These are phyloP conservation scores for Entophlyctis helioformis DNA, from an alignment of 192 early-diverging fungal genomes.

Conservation along the genomic window DNA sequence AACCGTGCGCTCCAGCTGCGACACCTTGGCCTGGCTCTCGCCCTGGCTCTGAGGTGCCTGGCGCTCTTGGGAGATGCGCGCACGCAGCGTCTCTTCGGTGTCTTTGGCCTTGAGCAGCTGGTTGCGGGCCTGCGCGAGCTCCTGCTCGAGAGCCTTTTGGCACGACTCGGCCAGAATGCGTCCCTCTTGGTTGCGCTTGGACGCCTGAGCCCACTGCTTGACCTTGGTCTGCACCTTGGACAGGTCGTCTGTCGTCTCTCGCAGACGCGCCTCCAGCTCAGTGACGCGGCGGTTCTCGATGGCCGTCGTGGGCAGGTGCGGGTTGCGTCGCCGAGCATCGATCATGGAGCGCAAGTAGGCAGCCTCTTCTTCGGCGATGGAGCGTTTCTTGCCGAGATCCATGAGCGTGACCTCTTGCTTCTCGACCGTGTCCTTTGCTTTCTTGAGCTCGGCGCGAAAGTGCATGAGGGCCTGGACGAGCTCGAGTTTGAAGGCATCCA, in stretches of 20 bases:
- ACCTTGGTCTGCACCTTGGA: conserved; percentile 16
- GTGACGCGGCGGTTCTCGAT: conserved; percentile 6
- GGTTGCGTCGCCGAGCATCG: neutral
- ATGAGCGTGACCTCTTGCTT: conserved; percentile 3
- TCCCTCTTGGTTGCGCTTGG: conserved; percentile 22
- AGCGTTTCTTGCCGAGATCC: conserved; percentile 4
- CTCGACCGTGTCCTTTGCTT: conserved; percentile 14
- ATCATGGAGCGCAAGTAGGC: conserved; percentile 4
- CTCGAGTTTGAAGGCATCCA: conserved; percentile 4
- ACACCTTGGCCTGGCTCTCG: conserved; percentile 1
- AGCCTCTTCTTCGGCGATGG: conserved; percentile 8
- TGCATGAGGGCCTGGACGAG: conserved; percentile 15
- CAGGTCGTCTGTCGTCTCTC: conserved; percentile 1
- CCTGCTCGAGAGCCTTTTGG: conserved; percentile 10
- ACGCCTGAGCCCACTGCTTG: conserved; percentile 11
- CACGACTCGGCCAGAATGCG: conserved; percentile 15
- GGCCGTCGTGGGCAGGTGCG: neutral
- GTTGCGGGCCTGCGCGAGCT: neutral
- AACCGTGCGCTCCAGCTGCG: conserved; percentile 1
- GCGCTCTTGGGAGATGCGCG: too few species aligned
- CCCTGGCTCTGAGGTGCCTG: too few species aligned
- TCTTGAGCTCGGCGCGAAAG: conserved; percentile 13
- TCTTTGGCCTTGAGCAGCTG: neutral
- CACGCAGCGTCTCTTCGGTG: neutral
- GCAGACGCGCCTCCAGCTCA: conserved; percentile 8